These are phyloP conservation scores for Aphanoascus verrucosus DNA, from an alignment of 2,329 filamentous ascomycete species.

Conservation along the genomic window DNA sequence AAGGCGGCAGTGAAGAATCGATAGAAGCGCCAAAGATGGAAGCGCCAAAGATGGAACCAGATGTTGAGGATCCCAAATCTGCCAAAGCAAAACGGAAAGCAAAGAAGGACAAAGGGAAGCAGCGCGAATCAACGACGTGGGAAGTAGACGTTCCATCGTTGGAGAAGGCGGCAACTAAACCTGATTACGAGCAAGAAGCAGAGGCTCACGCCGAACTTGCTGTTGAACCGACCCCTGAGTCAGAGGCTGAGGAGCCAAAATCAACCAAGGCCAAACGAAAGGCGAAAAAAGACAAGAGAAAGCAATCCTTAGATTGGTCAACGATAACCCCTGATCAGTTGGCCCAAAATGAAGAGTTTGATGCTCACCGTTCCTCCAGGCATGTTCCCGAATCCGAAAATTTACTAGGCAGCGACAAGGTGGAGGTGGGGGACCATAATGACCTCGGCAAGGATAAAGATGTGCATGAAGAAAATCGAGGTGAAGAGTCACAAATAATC, in stretches of 20 bases:
- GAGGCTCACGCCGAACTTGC: conserved; percentile 12
- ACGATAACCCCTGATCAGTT: neutral
- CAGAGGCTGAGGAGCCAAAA: conserved; percentile 23
- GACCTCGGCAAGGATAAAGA: neutral
- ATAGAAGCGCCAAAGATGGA: no score
- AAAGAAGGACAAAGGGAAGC: conserved; percentile 35
- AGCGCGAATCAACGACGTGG: conserved; percentile 10
- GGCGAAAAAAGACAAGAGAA: conserved; percentile 38
- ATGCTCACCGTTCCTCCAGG: neutral
- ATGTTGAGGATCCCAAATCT: conserved; percentile 14
- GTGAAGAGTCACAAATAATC: neutral
- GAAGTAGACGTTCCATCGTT: conserved; percentile 11
- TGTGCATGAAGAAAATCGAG: neutral
- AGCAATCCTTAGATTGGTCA: conserved; percentile 16
- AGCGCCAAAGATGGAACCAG: conserved; percentile 17
- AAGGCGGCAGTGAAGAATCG: neutral
- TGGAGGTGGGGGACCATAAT: neutral
- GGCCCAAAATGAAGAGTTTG: neutral
- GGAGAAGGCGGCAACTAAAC: neutral
- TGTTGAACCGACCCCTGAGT: no score
- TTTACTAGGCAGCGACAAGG: neutral
- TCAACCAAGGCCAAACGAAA: conserved; percentile 36
- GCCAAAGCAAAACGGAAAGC: conserved; percentile 28
- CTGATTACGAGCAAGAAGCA: neutral
- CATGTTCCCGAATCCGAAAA: neutral